A percentile compares a stretch with the other conserved stretches of the same genome.
Conservation (phyloP, 164 flowering plant species). For the Berberis thunbergii region DNA sequence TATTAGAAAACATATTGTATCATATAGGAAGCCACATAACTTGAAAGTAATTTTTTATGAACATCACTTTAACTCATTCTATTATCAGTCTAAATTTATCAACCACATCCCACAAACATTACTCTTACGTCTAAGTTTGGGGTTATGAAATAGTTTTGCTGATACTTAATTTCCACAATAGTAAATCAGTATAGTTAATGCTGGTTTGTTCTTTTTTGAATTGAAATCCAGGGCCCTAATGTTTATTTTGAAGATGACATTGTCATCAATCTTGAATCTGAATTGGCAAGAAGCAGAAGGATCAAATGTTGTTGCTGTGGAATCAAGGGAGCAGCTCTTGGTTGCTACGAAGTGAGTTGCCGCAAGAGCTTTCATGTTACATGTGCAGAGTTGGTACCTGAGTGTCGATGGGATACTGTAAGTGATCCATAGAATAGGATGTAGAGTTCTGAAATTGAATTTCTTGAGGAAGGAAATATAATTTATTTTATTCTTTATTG, state of each 20-base stretch:
- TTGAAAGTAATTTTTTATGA: too few relatives aligned
- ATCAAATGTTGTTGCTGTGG: constrained; percentile 82
- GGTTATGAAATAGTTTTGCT: too few relatives aligned
- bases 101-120: too few relatives aligned
- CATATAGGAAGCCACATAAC: too few relatives aligned
- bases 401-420: constrained; percentile 92
- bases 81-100: too few relatives aligned
- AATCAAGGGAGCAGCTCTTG: constrained; percentile 91
- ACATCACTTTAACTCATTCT: too few relatives aligned
- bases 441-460: not conserved
- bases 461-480: not conserved
- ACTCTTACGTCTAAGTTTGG: too few relatives aligned
- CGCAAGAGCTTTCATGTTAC: constrained; percentile 89
- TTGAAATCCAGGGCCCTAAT: constrained; percentile 78
- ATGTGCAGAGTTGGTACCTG: constrained; percentile 61
- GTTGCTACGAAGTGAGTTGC: constrained; percentile 82
- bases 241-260: constrained; percentile 68
- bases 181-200: not conserved
- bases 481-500: too few relatives aligned
- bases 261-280: constrained; percentile 75
- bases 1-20: too few relatives aligned
- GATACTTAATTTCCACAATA: too few relatives aligned
- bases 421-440: constrained; percentile 16
- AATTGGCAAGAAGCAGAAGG: constrained; percentile 65
- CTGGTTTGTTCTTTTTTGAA: not conserved